These are phyloP conservation scores for Hygrophorus russula DNA, from an alignment of 768 basidiomycete species.

Conservation along the genomic window DNA sequence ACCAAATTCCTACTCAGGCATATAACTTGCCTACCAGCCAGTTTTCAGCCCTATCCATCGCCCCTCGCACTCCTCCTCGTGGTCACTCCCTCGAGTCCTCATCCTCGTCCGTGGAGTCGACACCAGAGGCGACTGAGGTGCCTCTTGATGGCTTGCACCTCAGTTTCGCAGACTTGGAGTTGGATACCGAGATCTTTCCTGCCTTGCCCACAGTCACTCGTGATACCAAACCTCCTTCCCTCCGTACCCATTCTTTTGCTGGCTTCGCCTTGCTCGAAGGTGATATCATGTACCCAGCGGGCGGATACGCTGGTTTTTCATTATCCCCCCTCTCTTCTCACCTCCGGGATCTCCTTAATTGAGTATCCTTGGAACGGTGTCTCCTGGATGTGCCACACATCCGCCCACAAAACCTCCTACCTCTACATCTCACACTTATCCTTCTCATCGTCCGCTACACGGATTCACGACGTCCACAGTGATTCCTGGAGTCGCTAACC, in stretches of 20 bases:
- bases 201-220: conserved; percentile 17
- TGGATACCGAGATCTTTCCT: conserved; percentile 24
- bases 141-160: conserved; percentile 29
- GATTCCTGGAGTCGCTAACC: not conserved
- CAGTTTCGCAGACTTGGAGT: conserved; percentile 24
- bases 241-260: conserved; percentile 33
- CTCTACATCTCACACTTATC: not conserved
- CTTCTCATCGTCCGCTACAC: too few relatives aligned
- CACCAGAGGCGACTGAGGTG: conserved; percentile 32
- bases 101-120: conserved; percentile 47
- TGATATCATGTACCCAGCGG: conserved; percentile 13
- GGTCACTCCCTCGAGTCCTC: conserved; percentile 29
- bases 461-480: too few relatives aligned
- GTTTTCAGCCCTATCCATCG: conserved; percentile 46
- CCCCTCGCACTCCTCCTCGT: conserved; percentile 39
- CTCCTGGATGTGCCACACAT: too few relatives aligned
- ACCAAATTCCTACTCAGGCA: conserved; percentile 10
- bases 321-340: conserved; percentile 28
- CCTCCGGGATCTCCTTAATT: conserved; percentile 39
- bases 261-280: conserved; percentile 24
- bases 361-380: too few relatives aligned
- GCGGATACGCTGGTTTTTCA: conserved; percentile 22
- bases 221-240: conserved; percentile 20
- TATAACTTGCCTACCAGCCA: conserved; percentile 25
- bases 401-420: not conserved